Conservation (phyloP, 2,329 filamentous ascomycete genomes). For the Microdochium nivale region DNA sequence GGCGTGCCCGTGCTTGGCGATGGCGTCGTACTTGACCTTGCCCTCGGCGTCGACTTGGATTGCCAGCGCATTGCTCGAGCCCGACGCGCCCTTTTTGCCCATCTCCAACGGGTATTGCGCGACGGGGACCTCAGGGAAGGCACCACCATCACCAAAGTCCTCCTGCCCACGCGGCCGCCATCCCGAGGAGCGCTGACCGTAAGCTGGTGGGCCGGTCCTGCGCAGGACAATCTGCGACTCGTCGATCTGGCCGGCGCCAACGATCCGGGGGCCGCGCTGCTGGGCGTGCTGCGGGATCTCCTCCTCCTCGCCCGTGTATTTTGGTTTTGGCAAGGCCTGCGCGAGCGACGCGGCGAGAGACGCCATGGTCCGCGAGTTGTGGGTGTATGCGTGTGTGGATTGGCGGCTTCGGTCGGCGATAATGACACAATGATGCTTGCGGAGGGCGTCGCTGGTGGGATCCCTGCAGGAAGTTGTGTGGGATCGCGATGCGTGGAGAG, state of each 20-base stretch:
- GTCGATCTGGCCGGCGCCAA: slow-evolving; percentile 72
- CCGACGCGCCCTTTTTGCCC: slow-evolving; percentile 70
- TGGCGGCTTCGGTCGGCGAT: background rate
- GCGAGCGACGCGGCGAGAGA: slow-evolving; percentile 65
- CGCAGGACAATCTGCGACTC: slow-evolving; percentile 76
- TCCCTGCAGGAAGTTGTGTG: too few relatives aligned
- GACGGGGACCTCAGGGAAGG: slow-evolving; percentile 87
- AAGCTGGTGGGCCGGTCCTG: slow-evolving; percentile 77
- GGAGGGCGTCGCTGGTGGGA: too few relatives aligned
- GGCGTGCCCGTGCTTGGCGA: slow-evolving; percentile 80
- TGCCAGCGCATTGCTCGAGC: slow-evolving; percentile 78
- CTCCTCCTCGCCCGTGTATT: slow-evolving; percentile 85
- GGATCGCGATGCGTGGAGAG: background rate
- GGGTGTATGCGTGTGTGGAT: background rate
- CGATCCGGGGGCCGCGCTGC: slow-evolving; percentile 72
- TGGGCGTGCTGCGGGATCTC: slow-evolving; percentile 63
- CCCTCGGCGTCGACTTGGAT: slow-evolving; percentile 86
- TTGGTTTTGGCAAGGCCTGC: slow-evolving; percentile 77
- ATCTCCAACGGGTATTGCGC: slow-evolving; percentile 95
- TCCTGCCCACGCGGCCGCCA: slow-evolving; percentile 86
- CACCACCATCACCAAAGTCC: slow-evolving; percentile 93
- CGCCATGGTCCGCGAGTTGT: slow-evolving; percentile 40
- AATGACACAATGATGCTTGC: too few relatives aligned
- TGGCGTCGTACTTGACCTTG: slow-evolving; percentile 93
- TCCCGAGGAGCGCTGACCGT: slow-evolving; percentile 75